Conservation (phyloP, 257 asterid genomes). For the Solanum corneliomulleri region DNA sequence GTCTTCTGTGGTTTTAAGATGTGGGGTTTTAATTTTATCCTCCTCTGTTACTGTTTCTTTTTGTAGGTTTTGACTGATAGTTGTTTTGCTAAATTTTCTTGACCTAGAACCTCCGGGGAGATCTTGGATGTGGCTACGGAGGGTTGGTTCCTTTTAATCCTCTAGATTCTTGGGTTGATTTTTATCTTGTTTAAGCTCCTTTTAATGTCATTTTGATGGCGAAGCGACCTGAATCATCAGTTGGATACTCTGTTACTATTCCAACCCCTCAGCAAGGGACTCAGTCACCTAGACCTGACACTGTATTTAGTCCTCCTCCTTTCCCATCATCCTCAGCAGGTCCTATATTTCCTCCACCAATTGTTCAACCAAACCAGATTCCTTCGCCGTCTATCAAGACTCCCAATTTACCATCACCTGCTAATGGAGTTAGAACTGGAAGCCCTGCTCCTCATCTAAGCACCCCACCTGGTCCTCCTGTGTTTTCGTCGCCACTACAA, state of each 20-base stretch:
- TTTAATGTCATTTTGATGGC: conserved; percentile 30
- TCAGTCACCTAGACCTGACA: conserved; percentile 7
- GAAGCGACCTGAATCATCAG: conserved; percentile 39
- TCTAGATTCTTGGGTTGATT: background rate
- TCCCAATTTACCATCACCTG: conserved; percentile 55
- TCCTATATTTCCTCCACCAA: conserved; percentile 51
- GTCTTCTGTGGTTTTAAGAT: background rate
- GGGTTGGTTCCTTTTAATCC: background rate
- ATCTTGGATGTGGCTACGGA: background rate
- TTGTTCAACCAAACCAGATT: conserved; percentile 47
- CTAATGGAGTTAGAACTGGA: conserved; percentile 49
- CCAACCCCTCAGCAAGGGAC: conserved; percentile 9
- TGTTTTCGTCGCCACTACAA: conserved; percentile 84
- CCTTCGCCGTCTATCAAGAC: conserved; percentile 57
- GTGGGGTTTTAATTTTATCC: background rate
- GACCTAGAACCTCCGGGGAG: background rate
- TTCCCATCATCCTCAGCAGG: conserved; percentile 34
- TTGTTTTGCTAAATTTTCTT: background rate
- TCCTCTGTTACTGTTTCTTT: background rate
- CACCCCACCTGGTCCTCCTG: conserved; percentile 99
- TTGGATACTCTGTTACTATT: conserved; percentile 24
- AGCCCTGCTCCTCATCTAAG: conserved; percentile 63
- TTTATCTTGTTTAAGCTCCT: background rate
- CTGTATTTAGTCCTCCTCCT: conserved; percentile 32
- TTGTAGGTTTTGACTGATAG: background rate